Evolutionary conservation across 257 asterid genomes (phyloP).

Genomic region (Solanum bulbocastanum): DNA sequence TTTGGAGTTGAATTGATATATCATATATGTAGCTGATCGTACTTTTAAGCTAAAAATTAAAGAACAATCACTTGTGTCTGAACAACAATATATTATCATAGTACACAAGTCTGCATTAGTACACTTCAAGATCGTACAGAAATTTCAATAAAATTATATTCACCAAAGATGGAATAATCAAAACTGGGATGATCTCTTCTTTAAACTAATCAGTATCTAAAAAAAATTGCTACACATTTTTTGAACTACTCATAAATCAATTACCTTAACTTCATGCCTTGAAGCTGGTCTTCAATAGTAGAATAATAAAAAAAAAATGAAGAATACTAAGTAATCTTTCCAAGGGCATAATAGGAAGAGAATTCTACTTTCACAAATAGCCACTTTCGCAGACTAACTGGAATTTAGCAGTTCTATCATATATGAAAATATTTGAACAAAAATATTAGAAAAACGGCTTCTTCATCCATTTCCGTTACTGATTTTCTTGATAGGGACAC

Average conservation of each 20-base stretch:
- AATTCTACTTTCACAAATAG: not conserved
- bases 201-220: not conserved
- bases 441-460: not conserved
- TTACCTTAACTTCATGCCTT: not conserved
- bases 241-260: not conserved
- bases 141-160: not conserved
- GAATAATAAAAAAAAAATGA: not conserved
- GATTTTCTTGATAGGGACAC: not conserved
- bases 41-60: not conserved
- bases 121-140: not conserved
- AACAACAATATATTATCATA: not conserved
- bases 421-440: not conserved
- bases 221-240: not conserved
- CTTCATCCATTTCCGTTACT: not conserved
- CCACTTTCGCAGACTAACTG: not conserved
- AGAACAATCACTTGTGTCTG: not conserved
- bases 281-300: not conserved
- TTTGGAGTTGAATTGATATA: not conserved
- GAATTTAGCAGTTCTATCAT: not conserved
- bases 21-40: not conserved
- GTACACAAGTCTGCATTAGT: not conserved
- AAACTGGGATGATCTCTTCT: not conserved
- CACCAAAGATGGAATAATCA: not conserved
- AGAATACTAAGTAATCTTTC: not conserved
- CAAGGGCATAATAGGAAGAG: not conserved